These are phyloP conservation scores for Amylocystis lapponica DNA, from an alignment of 768 basidiomycete species.

Conservation along the genomic window DNA sequence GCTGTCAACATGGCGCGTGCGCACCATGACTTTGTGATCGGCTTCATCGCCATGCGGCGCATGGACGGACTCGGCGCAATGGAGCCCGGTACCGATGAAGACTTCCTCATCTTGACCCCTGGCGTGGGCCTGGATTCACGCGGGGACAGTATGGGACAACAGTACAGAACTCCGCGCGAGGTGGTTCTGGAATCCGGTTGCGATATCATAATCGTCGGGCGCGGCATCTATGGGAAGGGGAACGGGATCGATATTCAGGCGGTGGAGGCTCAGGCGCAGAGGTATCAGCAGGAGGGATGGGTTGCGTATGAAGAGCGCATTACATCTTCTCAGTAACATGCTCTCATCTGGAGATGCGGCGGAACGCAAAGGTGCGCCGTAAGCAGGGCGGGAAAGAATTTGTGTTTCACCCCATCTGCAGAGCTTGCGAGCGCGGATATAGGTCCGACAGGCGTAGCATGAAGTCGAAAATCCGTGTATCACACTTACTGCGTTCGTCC, in stretches of 20 bases:
- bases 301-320: constrained; percentile 54
- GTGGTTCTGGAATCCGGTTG: constrained; percentile 79
- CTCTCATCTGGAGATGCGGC: too few relatives aligned
- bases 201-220: constrained; percentile 96
- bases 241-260: constrained; percentile 39
- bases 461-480: too few relatives aligned
- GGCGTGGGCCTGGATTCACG: constrained; percentile 76
- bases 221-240: constrained; percentile 81
- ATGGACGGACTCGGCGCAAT: constrained; percentile 61
- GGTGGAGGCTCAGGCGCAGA: constrained; percentile 67
- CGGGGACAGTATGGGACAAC: constrained; percentile 84
- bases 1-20: constrained; percentile 85
- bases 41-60: constrained; percentile 88
- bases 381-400: neutral
- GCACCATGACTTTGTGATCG: constrained; percentile 85
- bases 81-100: constrained; percentile 39
- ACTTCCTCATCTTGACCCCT: constrained; percentile 88
- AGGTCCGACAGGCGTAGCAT: too few relatives aligned
- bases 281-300: constrained; percentile 88
- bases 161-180: constrained; percentile 85
- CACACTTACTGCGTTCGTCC: too few relatives aligned
- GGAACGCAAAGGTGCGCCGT: too few relatives aligned
- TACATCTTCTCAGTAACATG: too few relatives aligned
- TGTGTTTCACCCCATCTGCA: too few relatives aligned
- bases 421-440: neutral